Evolutionary conservation across 2,329 filamentous ascomycete genomes (phyloP).

Genomic region (Pestalotiopsis sp.): DNA sequence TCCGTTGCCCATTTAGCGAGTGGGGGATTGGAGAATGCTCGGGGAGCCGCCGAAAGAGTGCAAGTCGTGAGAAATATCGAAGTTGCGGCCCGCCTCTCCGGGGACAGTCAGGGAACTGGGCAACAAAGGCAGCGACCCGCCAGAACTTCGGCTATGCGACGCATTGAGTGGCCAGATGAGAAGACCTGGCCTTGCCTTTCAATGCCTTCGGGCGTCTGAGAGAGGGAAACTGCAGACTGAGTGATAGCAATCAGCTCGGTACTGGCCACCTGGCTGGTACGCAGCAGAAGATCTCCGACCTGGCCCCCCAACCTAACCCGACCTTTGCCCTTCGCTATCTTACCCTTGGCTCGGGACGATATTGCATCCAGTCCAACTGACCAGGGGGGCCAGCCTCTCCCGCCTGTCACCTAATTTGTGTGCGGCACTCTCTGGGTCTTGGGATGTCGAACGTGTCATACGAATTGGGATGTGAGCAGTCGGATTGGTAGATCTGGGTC

Average conservation of each 20-base stretch:
- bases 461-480: background rate
- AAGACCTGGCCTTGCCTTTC: background rate
- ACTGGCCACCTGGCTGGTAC: no score
- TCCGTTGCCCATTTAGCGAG: background rate
- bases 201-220: no score
- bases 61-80: background rate
- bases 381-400: background rate
- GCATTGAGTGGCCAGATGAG: constrained; percentile 14
- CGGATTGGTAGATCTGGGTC: background rate
- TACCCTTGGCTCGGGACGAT: constrained; percentile 4
- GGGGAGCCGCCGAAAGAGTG: background rate
- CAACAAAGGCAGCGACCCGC: constrained; percentile 10
- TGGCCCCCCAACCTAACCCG: background rate
- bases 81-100: constrained; percentile 38
- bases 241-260: no score
- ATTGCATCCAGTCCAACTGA: constrained; percentile 8
- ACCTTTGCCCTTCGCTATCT: background rate
- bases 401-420: background rate
- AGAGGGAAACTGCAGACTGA: no score
- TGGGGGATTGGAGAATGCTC: background rate
- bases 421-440: background rate
- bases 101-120: constrained; percentile 19
- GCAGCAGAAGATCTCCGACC: no score
- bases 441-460: background rate
- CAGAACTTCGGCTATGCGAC: constrained; percentile 19